A percentile compares a stretch with the other conserved stretches of the same genome.
Conservation (phyloP, 1,284 basidiomycete species). For the Ganoderma sinense region DNA sequence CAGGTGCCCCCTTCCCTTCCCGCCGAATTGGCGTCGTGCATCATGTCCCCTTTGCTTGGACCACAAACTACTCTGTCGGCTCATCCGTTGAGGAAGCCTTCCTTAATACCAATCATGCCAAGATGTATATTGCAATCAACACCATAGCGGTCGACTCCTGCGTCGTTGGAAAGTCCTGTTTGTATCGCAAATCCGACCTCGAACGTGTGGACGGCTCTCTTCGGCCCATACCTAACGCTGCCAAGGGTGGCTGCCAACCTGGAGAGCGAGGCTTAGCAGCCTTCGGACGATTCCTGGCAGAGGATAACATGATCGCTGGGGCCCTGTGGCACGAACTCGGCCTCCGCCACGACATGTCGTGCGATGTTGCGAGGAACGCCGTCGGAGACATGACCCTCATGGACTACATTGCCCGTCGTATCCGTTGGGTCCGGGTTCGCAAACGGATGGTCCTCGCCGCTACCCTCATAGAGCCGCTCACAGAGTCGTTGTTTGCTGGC, state of each 20-base stretch:
- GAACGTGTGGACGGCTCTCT: constrained; percentile 73
- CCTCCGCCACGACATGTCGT: constrained; percentile 85
- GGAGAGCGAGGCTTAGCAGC: constrained; percentile 69
- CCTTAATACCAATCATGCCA: constrained; percentile 96
- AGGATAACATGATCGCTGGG: constrained; percentile 95
- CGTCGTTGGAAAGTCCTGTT: constrained; percentile 96
- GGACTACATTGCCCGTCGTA: constrained; percentile 86
- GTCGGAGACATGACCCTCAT: constrained; percentile 85
- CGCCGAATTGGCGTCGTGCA: constrained; percentile 87
- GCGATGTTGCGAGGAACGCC: constrained; percentile 89
- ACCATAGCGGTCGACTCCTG: constrained; percentile 90
- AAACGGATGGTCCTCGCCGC: constrained; percentile 90
- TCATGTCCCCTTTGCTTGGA: constrained; percentile 92
- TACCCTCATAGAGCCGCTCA: constrained; percentile 89
- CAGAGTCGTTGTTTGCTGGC: constrained; percentile 82
- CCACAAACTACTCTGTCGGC: constrained; percentile 73
- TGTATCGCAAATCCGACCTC: constrained; percentile 92
- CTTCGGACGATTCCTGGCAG: constrained; percentile 89
- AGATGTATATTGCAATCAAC: constrained; percentile 99
- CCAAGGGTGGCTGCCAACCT: constrained; percentile 39
- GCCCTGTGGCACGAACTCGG: constrained; percentile 92
- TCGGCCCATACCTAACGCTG: constrained; percentile 47
- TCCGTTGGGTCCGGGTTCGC: constrained; percentile 94
- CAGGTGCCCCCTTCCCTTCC: constrained; percentile 39
- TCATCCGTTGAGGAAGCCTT: constrained; percentile 93